Percentiles rank a stretch among this genome's conserved stretches.
phyloP scores from a whole-genome alignment of 257 asterid species.

The Primulina huaijiensis region DNA sequence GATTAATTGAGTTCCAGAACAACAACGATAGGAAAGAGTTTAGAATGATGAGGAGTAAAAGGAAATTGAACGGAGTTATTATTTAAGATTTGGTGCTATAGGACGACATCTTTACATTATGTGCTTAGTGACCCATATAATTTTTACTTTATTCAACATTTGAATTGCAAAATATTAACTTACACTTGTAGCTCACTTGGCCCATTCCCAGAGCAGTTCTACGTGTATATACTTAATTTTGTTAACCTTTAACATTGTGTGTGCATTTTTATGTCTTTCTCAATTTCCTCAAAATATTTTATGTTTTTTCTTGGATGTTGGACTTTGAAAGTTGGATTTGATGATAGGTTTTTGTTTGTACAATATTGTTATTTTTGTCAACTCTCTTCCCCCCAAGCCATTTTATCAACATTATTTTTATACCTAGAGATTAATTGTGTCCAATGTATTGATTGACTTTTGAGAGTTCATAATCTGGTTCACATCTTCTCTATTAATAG shows the following conservation, averaged over 20 bases:
- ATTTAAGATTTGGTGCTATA: neutral
- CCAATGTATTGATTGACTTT: constrained; percentile 9
- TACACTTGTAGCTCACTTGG: neutral
- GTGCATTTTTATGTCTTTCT: neutral
- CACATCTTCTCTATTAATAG: constrained; percentile 33
- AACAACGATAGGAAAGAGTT: neutral
- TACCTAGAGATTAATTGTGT: constrained; percentile 13
- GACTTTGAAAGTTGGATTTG: neutral
- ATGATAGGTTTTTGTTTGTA: constrained; percentile 1
- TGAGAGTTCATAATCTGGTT: constrained; percentile 20
- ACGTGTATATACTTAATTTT: neutral
- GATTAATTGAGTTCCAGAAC: neutral
- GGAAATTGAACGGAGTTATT: no score
- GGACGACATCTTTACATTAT: neutral
- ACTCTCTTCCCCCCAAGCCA: constrained; percentile 15
- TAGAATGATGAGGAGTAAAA: no score
- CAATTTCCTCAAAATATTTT: neutral
- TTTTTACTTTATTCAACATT: neutral
- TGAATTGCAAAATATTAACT: neutral
- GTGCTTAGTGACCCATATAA: neutral
- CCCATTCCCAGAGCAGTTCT: neutral
- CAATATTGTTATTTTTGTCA: constrained; percentile 1
- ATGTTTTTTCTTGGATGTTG: neutral
- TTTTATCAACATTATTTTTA: constrained; percentile 5
- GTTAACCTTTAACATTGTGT: neutral